These are phyloP conservation scores for Hanseniaspora uvarum DNA, from an alignment of 1,139 yeast species.

Conservation along the genomic window DNA sequence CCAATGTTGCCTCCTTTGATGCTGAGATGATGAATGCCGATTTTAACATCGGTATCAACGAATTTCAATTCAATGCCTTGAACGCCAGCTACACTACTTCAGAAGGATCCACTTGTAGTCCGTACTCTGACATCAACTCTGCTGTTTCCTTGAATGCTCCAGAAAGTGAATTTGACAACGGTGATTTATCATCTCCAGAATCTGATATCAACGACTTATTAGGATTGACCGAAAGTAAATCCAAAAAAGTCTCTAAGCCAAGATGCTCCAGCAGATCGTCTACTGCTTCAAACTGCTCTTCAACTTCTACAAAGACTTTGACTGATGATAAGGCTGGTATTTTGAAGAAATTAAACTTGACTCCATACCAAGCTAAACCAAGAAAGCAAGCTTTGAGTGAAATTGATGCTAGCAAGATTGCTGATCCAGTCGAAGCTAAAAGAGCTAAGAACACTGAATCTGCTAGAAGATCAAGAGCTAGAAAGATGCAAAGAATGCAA, in stretches of 20 bases:
- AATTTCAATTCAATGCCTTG: background rate
- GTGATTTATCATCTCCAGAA: background rate
- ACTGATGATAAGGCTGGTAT: background rate
- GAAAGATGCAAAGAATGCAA: constrained; percentile 78
- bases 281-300: background rate
- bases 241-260: constrained; percentile 8
- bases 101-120: constrained; percentile 1
- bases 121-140: constrained; percentile 7
- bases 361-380: constrained; percentile 55
- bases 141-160: background rate
- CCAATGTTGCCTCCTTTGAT: background rate
- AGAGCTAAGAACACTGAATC: constrained; percentile 96
- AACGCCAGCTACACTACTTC: background rate
- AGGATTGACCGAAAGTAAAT: background rate
- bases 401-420: constrained; percentile 43
- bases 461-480: constrained; percentile 88
- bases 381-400: constrained; percentile 57
- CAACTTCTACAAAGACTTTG: background rate
- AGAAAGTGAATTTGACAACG: background rate
- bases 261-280: constrained; percentile 15
- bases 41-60: background rate
- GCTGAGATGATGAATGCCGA: background rate
- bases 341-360: constrained; percentile 14
- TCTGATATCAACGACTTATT: constrained; percentile 1
- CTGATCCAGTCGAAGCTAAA: constrained; percentile 62